These are phyloP conservation scores for Silene coronaria DNA, from an alignment of 179 eudicot genomes.

Conservation along the genomic window DNA sequence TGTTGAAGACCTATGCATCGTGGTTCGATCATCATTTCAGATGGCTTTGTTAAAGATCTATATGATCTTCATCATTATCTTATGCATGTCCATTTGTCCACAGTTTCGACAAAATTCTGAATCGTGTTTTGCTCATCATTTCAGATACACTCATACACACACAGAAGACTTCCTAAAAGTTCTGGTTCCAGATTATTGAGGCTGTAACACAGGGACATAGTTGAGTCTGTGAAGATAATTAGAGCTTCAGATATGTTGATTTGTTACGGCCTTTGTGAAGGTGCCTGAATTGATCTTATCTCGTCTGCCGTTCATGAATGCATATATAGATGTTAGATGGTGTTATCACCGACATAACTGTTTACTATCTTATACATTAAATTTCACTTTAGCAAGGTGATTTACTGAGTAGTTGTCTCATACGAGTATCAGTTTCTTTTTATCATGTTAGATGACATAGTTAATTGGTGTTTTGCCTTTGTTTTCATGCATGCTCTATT, in stretches of 20 bases:
- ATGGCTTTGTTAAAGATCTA: background rate
- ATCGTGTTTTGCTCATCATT: background rate
- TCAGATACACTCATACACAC: no score
- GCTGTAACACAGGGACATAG: background rate
- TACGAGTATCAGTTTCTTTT: conserved; percentile 1
- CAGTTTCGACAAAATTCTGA: background rate
- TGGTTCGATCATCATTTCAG: no score
- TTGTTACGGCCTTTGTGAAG: background rate
- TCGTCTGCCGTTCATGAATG: no score
- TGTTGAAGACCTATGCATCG: no score
- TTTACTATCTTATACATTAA: no score
- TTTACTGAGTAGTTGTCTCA: background rate
- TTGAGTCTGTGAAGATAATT: no score
- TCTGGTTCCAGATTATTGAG: no score
- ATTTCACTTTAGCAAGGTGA: background rate
- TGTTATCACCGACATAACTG: no score
- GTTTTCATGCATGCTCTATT: background rate
- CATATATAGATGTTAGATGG: no score
- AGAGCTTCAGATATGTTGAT: background rate
- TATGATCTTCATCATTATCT: background rate
- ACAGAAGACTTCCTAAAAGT: no score
- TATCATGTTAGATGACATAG: background rate
- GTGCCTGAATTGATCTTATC: background rate
- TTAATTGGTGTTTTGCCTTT: background rate
- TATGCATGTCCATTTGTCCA: background rate